Evolutionary conservation across 148 eudicot genomes (phyloP), one percentile per base, ranked within the genome.

Genomic region (Cornus suecica): DNA sequence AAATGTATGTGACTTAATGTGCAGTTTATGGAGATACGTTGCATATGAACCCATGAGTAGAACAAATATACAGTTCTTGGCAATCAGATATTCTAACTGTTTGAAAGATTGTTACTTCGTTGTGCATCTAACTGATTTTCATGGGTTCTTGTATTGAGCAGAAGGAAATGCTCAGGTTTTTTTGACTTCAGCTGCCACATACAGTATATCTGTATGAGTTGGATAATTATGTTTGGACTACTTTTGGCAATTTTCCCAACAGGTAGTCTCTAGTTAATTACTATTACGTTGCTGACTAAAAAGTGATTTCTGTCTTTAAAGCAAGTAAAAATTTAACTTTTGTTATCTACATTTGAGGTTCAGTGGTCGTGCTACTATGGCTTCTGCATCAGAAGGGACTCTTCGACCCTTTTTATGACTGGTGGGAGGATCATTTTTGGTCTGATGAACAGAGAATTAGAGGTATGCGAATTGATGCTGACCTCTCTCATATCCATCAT

Each of bases 141-240:
- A 75, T 80, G 52, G 52, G 28, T 73, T 79, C 10, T 77, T 79
- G 65, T 68, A 68, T 71, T 80, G 82, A 76, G 78, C 89, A 94
- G 99, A 75, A 78, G 82, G 78, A 90, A 90, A 71, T 94, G 99
- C 83, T 65, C 82, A 13, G 89, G 90, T 1, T 88, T 94, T 69
- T 92, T 94, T 28, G 98, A 92, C 90, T 92, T 94, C 87, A 80
- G 83, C 73, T 94, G 98, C 84, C 99, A 94, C 80, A 76, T 94
- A 75, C 99, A 92, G 74, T 89, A 94, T 80, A 88, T 92, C 32
- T 94, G 99, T 82, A 89, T 94, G 86, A 92, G 91, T 79, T 94
- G 99, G 99, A 69, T 94, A 26, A 52, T 89, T 74, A 63, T 90
- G 94, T 89, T 92, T 70, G 94, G 89, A 37, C 86, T 92, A 28